Conservation (phyloP, 495 filamentous ascomycete genomes). For the Hyaloscypha variabilis region DNA sequence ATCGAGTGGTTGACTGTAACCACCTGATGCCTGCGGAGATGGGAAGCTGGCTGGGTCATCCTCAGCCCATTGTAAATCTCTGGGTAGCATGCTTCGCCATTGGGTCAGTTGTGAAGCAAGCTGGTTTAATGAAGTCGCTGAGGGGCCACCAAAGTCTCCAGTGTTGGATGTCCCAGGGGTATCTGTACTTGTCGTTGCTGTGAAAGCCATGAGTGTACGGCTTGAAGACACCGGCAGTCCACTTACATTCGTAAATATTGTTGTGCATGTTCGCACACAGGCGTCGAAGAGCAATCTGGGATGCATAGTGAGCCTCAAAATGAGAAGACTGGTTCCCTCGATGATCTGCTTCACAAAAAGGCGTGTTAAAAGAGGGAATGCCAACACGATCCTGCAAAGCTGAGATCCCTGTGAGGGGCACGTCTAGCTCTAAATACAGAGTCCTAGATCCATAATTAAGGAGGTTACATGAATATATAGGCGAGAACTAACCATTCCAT, state of each 20-base stretch:
- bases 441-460: constrained; percentile 7
- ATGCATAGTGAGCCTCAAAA: constrained; percentile 58
- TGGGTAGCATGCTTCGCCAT: constrained; percentile 57
- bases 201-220: background rate
- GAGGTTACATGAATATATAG: background rate
- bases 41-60: constrained; percentile 47
- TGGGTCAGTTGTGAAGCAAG: constrained; percentile 52
- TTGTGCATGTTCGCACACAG: constrained; percentile 52
- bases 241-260: constrained; percentile 50
- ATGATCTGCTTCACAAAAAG: constrained; percentile 48
- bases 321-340: constrained; percentile 50
- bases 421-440: constrained; percentile 56
- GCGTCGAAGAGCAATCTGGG: constrained; percentile 58
- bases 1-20: constrained; percentile 25
- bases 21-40: constrained; percentile 1
- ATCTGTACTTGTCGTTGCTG: constrained; percentile 24
- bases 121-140: constrained; percentile 45
- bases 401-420: constrained; percentile 54
- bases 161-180: constrained; percentile 11
- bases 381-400: constrained; percentile 51
- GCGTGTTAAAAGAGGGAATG: constrained; percentile 50
- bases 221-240: background rate
- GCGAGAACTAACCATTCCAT: constrained; percentile 53
- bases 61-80: constrained; percentile 56
- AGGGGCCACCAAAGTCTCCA: constrained; percentile 28